These are phyloP conservation scores for Akanthomyces dipterigenus DNA, from an alignment of 2,329 filamentous ascomycete species.

Conservation along the genomic window DNA sequence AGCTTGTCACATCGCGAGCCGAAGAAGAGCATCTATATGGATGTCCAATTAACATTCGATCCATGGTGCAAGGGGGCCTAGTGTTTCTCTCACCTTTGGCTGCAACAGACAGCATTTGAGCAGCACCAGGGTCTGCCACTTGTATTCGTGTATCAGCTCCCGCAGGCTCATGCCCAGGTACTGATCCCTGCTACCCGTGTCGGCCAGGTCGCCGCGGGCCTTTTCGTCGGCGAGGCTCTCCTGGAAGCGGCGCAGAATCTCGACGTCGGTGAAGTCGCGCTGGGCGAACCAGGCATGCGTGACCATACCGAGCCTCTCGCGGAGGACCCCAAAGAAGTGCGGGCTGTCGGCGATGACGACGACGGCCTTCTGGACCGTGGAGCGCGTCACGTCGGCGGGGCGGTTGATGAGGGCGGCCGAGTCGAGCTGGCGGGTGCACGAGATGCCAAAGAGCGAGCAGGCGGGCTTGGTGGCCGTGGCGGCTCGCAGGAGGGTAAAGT, in stretches of 20 bases:
- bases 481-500: slow-evolving; percentile 81
- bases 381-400: slow-evolving; percentile 86
- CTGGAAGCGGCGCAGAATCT: slow-evolving; percentile 85
- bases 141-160: slow-evolving; percentile 90
- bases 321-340: slow-evolving; percentile 81
- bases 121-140: slow-evolving; percentile 86
- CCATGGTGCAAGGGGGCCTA: not conserved
- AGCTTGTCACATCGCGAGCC: slow-evolving; percentile 91
- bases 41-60: not conserved
- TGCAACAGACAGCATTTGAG: slow-evolving; percentile 92
- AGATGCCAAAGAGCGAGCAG: slow-evolving; percentile 90
- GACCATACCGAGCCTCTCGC: slow-evolving; percentile 83
- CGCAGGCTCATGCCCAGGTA: slow-evolving; percentile 84
- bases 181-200: slow-evolving; percentile 72
- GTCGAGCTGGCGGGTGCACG: slow-evolving; percentile 88
- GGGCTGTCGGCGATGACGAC: slow-evolving; percentile 91
- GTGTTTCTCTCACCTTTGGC: slow-evolving; percentile 62
- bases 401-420: slow-evolving; percentile 68
- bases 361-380: slow-evolving; percentile 95
- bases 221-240: slow-evolving; percentile 73
- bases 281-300: slow-evolving; percentile 96
- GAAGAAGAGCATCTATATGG: slow-evolving; percentile 89
- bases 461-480: slow-evolving; percentile 47
- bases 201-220: slow-evolving; percentile 46
- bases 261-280: slow-evolving; percentile 81